Base-by-base conservation (phyloP, 495 filamentous ascomycete genomes). In the Lasiosphaeriaceae sp. region DNA sequence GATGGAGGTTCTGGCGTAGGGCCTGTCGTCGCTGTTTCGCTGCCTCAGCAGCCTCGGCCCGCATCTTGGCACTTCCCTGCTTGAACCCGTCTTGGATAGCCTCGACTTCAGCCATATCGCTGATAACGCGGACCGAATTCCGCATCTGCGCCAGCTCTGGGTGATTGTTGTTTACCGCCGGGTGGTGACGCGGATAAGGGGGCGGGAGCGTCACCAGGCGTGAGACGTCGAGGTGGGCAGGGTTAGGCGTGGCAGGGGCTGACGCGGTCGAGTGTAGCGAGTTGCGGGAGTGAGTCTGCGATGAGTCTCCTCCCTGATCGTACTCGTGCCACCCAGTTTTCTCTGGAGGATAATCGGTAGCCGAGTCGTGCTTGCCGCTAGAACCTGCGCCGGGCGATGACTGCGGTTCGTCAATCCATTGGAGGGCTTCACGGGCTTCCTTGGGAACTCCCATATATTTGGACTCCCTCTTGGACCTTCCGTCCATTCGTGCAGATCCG, bases 111-210 rank as follows among this genome's bases (percentile, higher is more conserved):
- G 79, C 77, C 52, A 93, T 72, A 61, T 97, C 90, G 57, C 84
- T 87, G 19, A 97, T 77, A 0, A 80, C 77, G 14, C 95, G 86
- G 17, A 96, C 88, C 0, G 85, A 74, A 8, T 79, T 85, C 34
- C 94, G 83, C 22, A 90, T 90, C 0, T 86, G 78, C 0, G 91
- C 80, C 9, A 98, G 80, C 53, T 94, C 86, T 0, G 94, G 94
- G 67, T 98, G 94, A 64, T 84, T 90, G 65, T 98, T 98, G 67
- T 95, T 96, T 48, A 97, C 89, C 5, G 94, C 94, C 12, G 94
- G 94, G 64, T 97, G 86, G 67, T 97, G 90, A 16, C 91, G 83
- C 2, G 94, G 94, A 68, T 92, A 97, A 2, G 94, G 90, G 5
- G 73, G 94, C 8, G 96, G 94, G 1, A 98, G 77, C 0, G 94